Percentiles rank a stretch among this genome's conserved stretches.
These are phyloP conservation scores for Rhexocercosporidium sp. DNA, from an alignment of 2,329 filamentous ascomycete species.

Conservation along the genomic window DNA sequence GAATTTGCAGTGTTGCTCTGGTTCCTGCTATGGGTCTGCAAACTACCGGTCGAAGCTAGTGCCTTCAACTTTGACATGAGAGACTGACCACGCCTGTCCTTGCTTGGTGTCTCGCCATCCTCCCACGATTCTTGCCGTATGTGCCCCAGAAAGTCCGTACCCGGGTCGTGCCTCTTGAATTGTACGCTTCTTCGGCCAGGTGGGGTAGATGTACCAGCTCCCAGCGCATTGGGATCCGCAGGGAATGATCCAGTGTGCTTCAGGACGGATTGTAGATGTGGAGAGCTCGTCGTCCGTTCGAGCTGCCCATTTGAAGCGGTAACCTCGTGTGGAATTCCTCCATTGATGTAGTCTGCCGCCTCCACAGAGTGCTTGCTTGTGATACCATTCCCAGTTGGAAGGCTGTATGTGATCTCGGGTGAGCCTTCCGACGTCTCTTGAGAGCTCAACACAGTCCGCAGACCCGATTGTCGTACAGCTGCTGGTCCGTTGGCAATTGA, in stretches of 20 bases:
- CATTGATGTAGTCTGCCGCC: slow-evolving; percentile 42
- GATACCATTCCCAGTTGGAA: slow-evolving; percentile 25
- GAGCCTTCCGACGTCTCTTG: slow-evolving; percentile 22
- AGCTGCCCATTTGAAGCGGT: slow-evolving; percentile 18
- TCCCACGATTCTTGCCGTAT: slow-evolving; percentile 70
- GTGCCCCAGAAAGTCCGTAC: slow-evolving; percentile 53
- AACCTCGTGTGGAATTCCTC: slow-evolving; percentile 36
- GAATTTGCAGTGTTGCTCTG: slow-evolving; percentile 43
- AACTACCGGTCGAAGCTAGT: slow-evolving; percentile 60
- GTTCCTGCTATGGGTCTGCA: slow-evolving; percentile 51
- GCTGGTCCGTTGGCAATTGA: slow-evolving; percentile 35
- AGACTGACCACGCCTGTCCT: slow-evolving; percentile 65
- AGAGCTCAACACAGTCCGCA: slow-evolving; percentile 37
- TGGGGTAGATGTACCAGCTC: slow-evolving; percentile 39
- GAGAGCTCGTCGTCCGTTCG: slow-evolving; percentile 13
- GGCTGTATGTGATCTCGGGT: slow-evolving; percentile 22
- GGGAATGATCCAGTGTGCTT: slow-evolving; percentile 28
- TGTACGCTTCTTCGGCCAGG: slow-evolving; percentile 71
- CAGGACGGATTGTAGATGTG: slow-evolving; percentile 29
- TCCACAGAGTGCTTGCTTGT: slow-evolving; percentile 30
- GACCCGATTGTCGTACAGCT: slow-evolving; percentile 34
- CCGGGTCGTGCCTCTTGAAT: slow-evolving; percentile 63
- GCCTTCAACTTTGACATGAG: slow-evolving; percentile 82
- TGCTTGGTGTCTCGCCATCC: slow-evolving; percentile 63
- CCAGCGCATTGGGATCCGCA: slow-evolving; percentile 20